phyloP scores from a whole-genome alignment of 2,329 filamentous ascomycete genomes.

The Penicillium sp. region DNA sequence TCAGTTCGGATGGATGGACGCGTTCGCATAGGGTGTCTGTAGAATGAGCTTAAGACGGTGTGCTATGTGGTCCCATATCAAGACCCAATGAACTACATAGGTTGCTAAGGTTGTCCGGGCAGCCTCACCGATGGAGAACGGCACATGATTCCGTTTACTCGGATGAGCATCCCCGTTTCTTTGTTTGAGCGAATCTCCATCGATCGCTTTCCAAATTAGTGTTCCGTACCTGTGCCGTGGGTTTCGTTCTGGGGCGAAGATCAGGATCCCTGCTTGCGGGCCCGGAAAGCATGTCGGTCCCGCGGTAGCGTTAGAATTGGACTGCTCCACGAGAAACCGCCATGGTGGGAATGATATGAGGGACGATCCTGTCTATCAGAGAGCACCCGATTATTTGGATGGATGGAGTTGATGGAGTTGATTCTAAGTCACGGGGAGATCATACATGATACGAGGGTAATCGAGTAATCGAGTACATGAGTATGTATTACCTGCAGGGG shows the following conservation, averaged over 20 bases:
- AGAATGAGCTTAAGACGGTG: slow-evolving; percentile 14
- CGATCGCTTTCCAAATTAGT: neutral
- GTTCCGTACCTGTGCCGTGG: neutral
- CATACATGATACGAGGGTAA: neutral
- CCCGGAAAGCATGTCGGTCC: neutral
- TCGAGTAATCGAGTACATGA: neutral
- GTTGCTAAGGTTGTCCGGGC: neutral
- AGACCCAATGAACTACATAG: neutral
- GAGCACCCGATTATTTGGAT: neutral
- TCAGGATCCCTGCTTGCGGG: slow-evolving; percentile 5
- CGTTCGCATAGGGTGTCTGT: slow-evolving; percentile 14
- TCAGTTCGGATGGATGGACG: slow-evolving; percentile 21
- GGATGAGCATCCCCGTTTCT: neutral
- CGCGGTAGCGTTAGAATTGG: neutral
- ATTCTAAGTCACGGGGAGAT: slow-evolving; percentile 4
- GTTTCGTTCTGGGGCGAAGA: slow-evolving; percentile 1
- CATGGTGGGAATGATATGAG: slow-evolving; percentile 7
- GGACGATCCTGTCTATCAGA: slow-evolving; percentile 12
- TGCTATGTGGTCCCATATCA: slow-evolving; percentile 1
- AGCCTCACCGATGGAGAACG: neutral
- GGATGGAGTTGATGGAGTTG: neutral
- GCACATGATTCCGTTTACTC: neutral
- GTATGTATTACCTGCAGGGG: slow-evolving; percentile 16
- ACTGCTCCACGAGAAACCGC: slow-evolving; percentile 10
- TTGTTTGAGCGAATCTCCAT: neutral